Base-by-base conservation (phyloP, 345 rosid species). In the Eucalyptus tenuipes region DNA sequence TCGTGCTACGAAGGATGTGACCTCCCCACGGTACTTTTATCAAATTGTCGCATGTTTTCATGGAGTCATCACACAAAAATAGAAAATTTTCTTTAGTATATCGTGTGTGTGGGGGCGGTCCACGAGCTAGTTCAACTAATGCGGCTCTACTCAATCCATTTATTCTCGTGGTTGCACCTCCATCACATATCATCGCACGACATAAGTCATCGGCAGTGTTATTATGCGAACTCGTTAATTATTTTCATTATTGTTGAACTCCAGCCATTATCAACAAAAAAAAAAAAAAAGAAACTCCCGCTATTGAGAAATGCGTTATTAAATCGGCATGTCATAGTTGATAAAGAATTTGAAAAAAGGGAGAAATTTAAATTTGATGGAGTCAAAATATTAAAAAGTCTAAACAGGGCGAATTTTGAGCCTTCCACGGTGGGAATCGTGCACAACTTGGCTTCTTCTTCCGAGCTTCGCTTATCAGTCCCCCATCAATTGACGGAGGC, bases 141-240 rank as follows among this genome's bases (percentile, higher is more conserved):
- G 45, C 25, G 25, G 8, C 25, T 18, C 13, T 71, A 18, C 27
- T 71, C 27, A 10, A 18, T 61, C 14, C 1, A 27, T 61, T 29
- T 11, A 18, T n/a, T 7, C 8, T 14, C 1, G 75, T 10, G 5
- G 10, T 14, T n/a, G 20, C 11, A 4, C 75, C 75, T 64, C 40
- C 75, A 14, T 64, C 11, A 2, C 16, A 7, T 15, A 64, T n/a
- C 5, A 13, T n/a, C 1, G 40, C 75, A 7, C 6, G 20, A n/a
- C 3, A 4, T 7, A 31, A 4, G 2, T 15, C 20, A 7, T 64
- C 20, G 68, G 0, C 13, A 12, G 7, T 1, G 16, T 61, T 7
- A 5, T 29, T 0, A 0, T 6, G 8, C 8, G 31, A 59, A 27
- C 5, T 12, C 6, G 4, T 5, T 1, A 2, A 22, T 10, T 55